phyloP scores from a whole-genome alignment of 1,284 basidiomycete genomes.

The Boletus sp. region DNA sequence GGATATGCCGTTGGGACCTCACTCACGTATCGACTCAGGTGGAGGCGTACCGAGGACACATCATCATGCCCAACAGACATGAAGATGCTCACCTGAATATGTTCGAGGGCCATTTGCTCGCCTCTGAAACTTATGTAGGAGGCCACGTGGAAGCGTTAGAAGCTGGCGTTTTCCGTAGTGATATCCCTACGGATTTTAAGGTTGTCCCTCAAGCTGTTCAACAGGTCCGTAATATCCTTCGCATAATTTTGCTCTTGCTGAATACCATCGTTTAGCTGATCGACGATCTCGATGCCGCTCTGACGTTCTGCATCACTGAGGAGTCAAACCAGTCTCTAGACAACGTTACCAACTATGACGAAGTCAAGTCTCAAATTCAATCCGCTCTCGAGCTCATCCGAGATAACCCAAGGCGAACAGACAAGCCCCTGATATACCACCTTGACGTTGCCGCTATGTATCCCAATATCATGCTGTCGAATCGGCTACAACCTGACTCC shows the following conservation, averaged over 20 bases:
- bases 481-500: constrained; percentile 97
- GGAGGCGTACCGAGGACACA: constrained; percentile 87
- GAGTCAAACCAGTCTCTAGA: constrained; percentile 83
- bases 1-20: neutral
- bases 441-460: constrained; percentile 99
- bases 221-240: constrained; percentile 48
- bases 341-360: constrained; percentile 92
- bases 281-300: constrained; percentile 87
- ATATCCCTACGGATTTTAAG: constrained; percentile 95
- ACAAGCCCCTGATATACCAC: constrained; percentile 97
- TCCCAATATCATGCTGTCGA: constrained; percentile 99
- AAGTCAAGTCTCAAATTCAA: constrained; percentile 82
- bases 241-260: neutral
- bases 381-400: constrained; percentile 84
- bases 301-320: constrained; percentile 86
- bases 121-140: constrained; percentile 98
- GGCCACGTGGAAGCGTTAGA: constrained; percentile 99
- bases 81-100: constrained; percentile 91
- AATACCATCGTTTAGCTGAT: constrained; percentile 62
- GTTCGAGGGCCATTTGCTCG: constrained; percentile 93
- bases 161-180: constrained; percentile 96
- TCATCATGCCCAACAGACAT: constrained; percentile 98
- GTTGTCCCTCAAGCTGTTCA: constrained; percentile 87
- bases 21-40: constrained; percentile 54
- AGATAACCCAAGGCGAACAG: constrained; percentile 84